Conservation (phyloP, 306 rosid genomes). For the Mimosa bimucronata region DNA sequence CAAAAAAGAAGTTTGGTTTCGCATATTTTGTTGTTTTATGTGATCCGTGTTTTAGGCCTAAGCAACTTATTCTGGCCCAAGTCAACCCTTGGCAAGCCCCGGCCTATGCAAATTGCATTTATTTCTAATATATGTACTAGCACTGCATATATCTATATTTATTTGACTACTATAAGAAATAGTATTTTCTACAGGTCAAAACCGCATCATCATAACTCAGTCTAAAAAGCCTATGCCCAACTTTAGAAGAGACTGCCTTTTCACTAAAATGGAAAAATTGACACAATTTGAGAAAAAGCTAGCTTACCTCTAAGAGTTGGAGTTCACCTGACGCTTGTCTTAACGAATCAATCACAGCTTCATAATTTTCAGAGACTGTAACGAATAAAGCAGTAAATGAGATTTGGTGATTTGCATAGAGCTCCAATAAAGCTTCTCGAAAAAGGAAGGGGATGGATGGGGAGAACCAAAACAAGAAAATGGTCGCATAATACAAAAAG, state of each 20-base stretch:
- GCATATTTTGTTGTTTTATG: too few relatives aligned
- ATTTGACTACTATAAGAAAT: too few relatives aligned
- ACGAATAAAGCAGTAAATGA: slow-evolving; percentile 23
- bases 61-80: too few relatives aligned
- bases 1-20: too few relatives aligned
- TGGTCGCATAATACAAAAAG: neutral
- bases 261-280: slow-evolving; percentile 8
- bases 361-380: slow-evolving; percentile 63
- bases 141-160: too few relatives aligned
- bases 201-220: too few relatives aligned
- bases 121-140: too few relatives aligned
- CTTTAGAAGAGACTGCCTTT: slow-evolving; percentile 5
- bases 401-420: slow-evolving; percentile 15
- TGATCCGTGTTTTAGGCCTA: too few relatives aligned
- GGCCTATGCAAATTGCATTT: too few relatives aligned
- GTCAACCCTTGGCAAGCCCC: too few relatives aligned
- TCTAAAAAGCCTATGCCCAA: too few relatives aligned
- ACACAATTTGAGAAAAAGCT: slow-evolving; percentile 22
- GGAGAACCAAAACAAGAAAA: neutral
- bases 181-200: too few relatives aligned
- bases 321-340: slow-evolving; percentile 87
- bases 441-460: neutral
- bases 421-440: neutral
- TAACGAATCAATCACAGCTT: slow-evolving; percentile 71
- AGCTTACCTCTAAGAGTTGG: slow-evolving; percentile 80